Evolutionary conservation across 371 early-diverging fungal species (phyloP).

Genomic region (Mucor sp.): DNA sequence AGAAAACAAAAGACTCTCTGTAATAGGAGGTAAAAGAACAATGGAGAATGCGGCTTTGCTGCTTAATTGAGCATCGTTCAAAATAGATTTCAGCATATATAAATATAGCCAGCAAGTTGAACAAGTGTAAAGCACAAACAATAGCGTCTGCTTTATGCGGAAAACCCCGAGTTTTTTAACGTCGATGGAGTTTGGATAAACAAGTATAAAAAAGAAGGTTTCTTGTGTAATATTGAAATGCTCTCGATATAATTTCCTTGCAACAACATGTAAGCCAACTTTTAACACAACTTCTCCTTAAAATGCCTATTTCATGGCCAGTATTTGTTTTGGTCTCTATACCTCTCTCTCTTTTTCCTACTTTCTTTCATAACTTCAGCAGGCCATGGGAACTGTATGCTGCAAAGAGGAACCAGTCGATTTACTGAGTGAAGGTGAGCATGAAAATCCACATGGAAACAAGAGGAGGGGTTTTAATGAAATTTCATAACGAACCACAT

Average conservation of each 20-base stretch:
- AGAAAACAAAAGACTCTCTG: not conserved
- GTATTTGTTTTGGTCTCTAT: not conserved
- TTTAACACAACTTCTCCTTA: not conserved
- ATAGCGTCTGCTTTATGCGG: not conserved
- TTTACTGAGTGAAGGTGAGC: constrained; percentile 44
- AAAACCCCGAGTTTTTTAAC: not conserved
- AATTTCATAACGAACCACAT: not conserved
- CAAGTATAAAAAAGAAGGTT: not conserved
- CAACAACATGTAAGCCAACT: constrained; percentile 2
- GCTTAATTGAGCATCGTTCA: constrained; percentile 11
- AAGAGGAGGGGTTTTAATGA: not conserved
- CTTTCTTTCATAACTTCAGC: not conserved
- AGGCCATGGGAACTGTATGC: constrained; percentile 42
- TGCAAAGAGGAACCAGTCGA: constrained; percentile 44
- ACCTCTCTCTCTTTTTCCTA: not conserved
- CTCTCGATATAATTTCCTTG: not conserved
- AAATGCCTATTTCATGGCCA: not conserved
- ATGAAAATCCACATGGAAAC: not conserved
- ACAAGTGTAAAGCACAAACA: not conserved
- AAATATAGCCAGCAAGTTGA: not conserved
- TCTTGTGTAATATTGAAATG: constrained; percentile 1
- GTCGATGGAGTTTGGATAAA: not conserved
- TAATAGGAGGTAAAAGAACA: constrained; percentile 32
- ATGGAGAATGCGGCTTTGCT: constrained; percentile 17
- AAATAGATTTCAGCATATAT: constrained; percentile 15